These are phyloP conservation scores for Blastomyces parvus DNA, from an alignment of 2,329 filamentous ascomycete species.

Conservation along the genomic window DNA sequence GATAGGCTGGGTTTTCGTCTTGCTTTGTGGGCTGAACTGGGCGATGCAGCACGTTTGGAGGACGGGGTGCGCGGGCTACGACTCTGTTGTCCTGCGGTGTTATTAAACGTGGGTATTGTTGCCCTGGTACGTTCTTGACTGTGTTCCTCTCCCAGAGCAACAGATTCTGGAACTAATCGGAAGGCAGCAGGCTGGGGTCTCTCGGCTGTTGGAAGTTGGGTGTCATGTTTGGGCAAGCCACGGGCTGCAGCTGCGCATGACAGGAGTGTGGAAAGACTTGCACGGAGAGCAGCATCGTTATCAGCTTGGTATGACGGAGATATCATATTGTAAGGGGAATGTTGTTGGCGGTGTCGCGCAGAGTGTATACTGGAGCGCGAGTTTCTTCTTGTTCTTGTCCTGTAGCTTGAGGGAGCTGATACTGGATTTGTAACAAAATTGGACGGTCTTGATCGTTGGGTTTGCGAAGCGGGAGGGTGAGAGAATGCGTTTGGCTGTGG, in stretches of 20 bases:
- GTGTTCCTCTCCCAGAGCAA: constrained; percentile 34
- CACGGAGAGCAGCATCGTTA: constrained; percentile 84
- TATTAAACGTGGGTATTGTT: neutral
- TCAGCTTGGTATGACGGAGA: constrained; percentile 71
- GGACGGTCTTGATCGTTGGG: constrained; percentile 35
- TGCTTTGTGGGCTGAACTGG: constrained; percentile 14
- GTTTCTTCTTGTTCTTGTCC: constrained; percentile 30
- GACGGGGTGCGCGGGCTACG: constrained; percentile 3
- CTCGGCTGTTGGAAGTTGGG: constrained; percentile 20
- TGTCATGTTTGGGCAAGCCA: constrained; percentile 57
- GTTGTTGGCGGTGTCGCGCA: constrained; percentile 36
- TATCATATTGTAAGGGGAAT: constrained; percentile 56
- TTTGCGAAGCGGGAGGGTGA: constrained; percentile 58
- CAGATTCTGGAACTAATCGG: constrained; percentile 51
- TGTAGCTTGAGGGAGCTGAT: constrained; percentile 32
- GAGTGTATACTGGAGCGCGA: constrained; percentile 28
- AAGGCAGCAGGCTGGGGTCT: constrained; percentile 40
- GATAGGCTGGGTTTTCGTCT: constrained; percentile 26
- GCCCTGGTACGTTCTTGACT: constrained; percentile 12
- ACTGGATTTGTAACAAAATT: constrained; percentile 40
- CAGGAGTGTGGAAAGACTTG: constrained; percentile 86
- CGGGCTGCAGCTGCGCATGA: constrained; percentile 91
- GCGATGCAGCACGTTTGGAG: constrained; percentile 17
- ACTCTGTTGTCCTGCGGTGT: neutral
- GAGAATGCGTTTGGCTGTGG: constrained; percentile 90